Base-by-base conservation (phyloP, 805 yeast species). In the Pichia membranifaciens region DNA sequence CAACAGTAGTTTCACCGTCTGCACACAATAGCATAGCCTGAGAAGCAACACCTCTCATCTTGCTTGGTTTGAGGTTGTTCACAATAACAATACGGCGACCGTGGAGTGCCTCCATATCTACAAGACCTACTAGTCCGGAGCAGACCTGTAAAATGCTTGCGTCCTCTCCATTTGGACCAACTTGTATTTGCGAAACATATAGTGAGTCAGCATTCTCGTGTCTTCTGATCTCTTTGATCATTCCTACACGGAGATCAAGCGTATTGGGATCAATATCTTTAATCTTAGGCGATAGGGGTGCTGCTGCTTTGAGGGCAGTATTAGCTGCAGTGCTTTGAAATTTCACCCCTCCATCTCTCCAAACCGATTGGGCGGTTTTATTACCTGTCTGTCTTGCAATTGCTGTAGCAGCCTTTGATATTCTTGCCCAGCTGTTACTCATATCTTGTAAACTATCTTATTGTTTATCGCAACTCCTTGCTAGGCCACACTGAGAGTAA, bases 1-100 rank as follows among this genome's bases (percentile, higher is more conserved):
- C 40, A 12, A 21, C 25, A 4, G 10, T 9, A 18, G 23, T 32
- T 13, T 50, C 60, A 29, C 49, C 53, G 21, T 60, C 55, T 1
- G 85, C 81, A n/a, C 87, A 86, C 18, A 82, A 57, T 1, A 82
- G 56, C 87, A 82, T 82, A 0, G 84, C 86, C 52, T 80, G 78
- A 2, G 85, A 79, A 36, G 57, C 59, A 18, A 75, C 72, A 1
- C 87, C 87, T 51, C 87, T 65, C 75, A 82, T 74, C 57, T 79
- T 80, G 10, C 79, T 70, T 3, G 81, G 75, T 54, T 81, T 82
- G 60, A 82, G 61, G 55, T 82, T 82, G 5, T 74, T 70, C 18
- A 81, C 67, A 2, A 82, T 66, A 0, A 81, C 79, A 3, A 81
- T 82, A 21, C 65, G 56, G 4, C 66, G 61, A 25, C 65, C 56